Percentiles rank a stretch among this genome's conserved stretches.
These are phyloP conservation scores for Melampsora americana DNA, from an alignment of 1,284 basidiomycete genomes.

Conservation along the genomic window DNA sequence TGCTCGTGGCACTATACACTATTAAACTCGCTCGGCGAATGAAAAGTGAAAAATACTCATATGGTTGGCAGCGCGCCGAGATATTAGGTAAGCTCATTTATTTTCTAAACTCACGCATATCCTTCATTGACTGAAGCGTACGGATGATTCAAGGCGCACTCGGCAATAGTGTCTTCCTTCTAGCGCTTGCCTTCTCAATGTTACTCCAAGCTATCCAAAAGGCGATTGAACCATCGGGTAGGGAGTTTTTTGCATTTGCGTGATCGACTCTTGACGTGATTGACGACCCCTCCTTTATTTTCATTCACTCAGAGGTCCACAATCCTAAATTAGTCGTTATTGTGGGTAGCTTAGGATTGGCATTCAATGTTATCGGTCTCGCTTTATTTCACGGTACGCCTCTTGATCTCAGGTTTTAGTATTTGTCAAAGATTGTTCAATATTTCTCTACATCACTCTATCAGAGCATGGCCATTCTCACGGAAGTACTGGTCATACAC, in stretches of 20 bases:
- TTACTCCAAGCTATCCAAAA: conserved; percentile 86
- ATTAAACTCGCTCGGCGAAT: conserved; percentile 47
- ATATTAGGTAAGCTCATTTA: conserved; percentile 68
- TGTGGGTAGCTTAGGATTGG: conserved; percentile 82
- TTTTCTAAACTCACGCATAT: no score
- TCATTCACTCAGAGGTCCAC: conserved; percentile 67
- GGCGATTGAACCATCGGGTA: not conserved
- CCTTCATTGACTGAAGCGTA: not conserved
- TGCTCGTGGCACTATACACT: conserved; percentile 91
- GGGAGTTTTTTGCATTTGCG: conserved; percentile 14
- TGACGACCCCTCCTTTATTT: conserved; percentile 30
- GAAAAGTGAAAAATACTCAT: conserved; percentile 67
- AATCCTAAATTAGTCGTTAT: conserved; percentile 82
- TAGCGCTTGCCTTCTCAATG: conserved; percentile 94
- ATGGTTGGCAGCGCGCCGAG: conserved; percentile 97
- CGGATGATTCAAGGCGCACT: conserved; percentile 56
- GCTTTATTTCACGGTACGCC: conserved; percentile 87
- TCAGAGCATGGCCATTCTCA: conserved; percentile 17
- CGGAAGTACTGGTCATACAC: not conserved
- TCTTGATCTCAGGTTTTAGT: conserved; percentile 54
- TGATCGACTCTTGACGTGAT: conserved; percentile 5
- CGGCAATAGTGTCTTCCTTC: conserved; percentile 91
- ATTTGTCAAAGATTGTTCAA: not conserved
- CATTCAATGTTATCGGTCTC: conserved; percentile 87
- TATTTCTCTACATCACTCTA: not conserved